A percentile compares a stretch with the other conserved stretches of the same genome.
Evolutionary conservation across 1,139 yeast species (phyloP).

Genomic region (Lodderomyces metapsilosis): DNA sequence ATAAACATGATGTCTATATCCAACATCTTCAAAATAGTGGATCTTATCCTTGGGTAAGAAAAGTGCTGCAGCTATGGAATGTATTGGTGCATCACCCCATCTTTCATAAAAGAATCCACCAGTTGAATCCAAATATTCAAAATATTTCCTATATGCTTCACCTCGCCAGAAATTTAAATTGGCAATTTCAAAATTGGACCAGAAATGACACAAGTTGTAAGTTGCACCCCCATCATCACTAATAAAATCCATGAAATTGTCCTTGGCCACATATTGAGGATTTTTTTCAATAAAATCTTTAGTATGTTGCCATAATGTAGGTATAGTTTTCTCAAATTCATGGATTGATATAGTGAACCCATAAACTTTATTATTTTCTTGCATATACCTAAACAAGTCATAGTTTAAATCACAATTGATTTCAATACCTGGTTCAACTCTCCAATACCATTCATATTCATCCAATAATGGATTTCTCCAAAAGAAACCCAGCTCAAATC

Average conservation of each 20-base stretch:
- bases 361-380: conserved; percentile 55
- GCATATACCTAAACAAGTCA: conserved; percentile 65
- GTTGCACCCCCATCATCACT: conserved; percentile 60
- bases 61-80: conserved; percentile 77
- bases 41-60: conserved; percentile 63
- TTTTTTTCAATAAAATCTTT: conserved; percentile 45
- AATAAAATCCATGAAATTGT: conserved; percentile 52
- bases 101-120: conserved; percentile 94
- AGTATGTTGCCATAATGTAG: conserved; percentile 58
- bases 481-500: conserved; percentile 69
- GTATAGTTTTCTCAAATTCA: conserved; percentile 58
- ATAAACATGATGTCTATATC: conserved; percentile 73
- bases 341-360: conserved; percentile 68
- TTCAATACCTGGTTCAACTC: conserved; percentile 68
- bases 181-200: conserved; percentile 92
- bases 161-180: conserved; percentile 74
- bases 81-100: conserved; percentile 97
- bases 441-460: conserved; percentile 66
- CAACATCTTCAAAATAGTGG: conserved; percentile 80
- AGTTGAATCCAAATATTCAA: conserved; percentile 65
- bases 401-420: conserved; percentile 63
- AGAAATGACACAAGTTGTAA: conserved; percentile 83
- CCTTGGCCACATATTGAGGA: conserved; percentile 45
- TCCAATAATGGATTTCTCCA: conserved; percentile 53
- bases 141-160: conserved; percentile 64